Conservation (phyloP, 1,139 yeast genomes). For the Sugiyamaella grinbergsii region DNA sequence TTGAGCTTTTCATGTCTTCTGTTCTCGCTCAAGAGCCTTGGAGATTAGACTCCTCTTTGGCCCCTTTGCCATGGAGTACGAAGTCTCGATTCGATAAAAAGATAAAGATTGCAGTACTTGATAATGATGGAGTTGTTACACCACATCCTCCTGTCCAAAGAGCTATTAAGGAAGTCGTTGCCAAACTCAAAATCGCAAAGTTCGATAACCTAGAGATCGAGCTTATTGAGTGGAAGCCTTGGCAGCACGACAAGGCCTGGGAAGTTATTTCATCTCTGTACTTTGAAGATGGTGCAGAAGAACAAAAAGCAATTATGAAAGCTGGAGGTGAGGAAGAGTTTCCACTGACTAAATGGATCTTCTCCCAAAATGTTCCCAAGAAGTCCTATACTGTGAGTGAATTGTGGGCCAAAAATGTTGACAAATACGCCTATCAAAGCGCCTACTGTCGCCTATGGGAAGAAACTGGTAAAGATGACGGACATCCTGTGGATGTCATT, state of each 20-base stretch:
- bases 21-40: slow-evolving; percentile 23
- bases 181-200: slow-evolving; percentile 36
- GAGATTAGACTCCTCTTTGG: slow-evolving; percentile 21
- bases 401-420: slow-evolving; percentile 44
- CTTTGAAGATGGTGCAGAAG: slow-evolving; percentile 53
- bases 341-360: slow-evolving; percentile 36
- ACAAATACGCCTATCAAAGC: slow-evolving; percentile 40
- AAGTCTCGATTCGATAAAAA: slow-evolving; percentile 52
- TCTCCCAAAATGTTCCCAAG: slow-evolving; percentile 28
- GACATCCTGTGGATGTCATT: slow-evolving; percentile 58
- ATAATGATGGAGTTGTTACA: slow-evolving; percentile 39
- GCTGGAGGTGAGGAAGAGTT: slow-evolving; percentile 52
- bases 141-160: slow-evolving; percentile 56
- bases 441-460: slow-evolving; percentile 19
- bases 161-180: slow-evolving; percentile 43
- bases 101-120: slow-evolving; percentile 41
- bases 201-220: slow-evolving; percentile 38
- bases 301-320: slow-evolving; percentile 39
- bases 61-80: slow-evolving; percentile 31
- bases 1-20: slow-evolving; percentile 23
- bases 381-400: slow-evolving; percentile 36
- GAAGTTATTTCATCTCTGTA: slow-evolving; percentile 47
- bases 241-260: slow-evolving; percentile 44
- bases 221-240: slow-evolving; percentile 50
- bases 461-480: slow-evolving; percentile 46